Conservation (phyloP, 1,284 basidiomycete genomes). For the Ceratobasidium sp. region DNA sequence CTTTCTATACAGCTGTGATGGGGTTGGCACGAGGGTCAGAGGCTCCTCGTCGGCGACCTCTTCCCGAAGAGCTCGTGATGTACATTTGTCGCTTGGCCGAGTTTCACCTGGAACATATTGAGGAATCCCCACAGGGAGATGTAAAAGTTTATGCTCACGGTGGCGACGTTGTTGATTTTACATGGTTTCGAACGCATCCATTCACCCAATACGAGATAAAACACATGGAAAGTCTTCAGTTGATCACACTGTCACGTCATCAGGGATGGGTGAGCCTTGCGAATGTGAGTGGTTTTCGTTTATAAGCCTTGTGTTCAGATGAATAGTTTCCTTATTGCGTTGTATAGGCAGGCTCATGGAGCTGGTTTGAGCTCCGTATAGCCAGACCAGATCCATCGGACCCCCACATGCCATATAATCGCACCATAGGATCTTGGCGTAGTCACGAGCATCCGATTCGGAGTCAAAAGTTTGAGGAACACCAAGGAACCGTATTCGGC, state of each 20-base stretch:
- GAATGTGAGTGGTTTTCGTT: too few species aligned
- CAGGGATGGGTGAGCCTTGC: constrained; percentile 20
- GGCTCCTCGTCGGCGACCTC: not conserved
- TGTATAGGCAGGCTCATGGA: not conserved
- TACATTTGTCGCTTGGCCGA: constrained; percentile 19
- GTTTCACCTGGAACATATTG: not conserved
- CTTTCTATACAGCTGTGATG: constrained; percentile 10
- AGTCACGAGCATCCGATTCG: constrained; percentile 7
- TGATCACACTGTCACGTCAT: constrained; percentile 5
- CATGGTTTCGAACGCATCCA: constrained; percentile 5
- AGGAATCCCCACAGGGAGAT: not conserved
- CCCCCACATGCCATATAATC: not conserved
- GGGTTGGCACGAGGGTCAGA: constrained; percentile 8
- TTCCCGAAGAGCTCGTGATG: constrained; percentile 16
- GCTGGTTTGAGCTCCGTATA: constrained; percentile 20
- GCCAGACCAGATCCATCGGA: not conserved
- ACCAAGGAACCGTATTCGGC: not conserved
- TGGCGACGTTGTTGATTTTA: not conserved
- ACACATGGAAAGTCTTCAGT: constrained; percentile 13
- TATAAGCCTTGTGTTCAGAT: not conserved
- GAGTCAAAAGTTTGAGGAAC: not conserved
- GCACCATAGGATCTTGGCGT: not conserved
- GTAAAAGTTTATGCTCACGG: not conserved
- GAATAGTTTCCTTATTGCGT: not conserved
- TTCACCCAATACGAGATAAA: not conserved